Percentiles rank a stretch among this genome's conserved stretches.
These are phyloP conservation scores for Hansfordia pulvinata DNA, from an alignment of 2,329 filamentous ascomycete species.

Conservation along the genomic window DNA sequence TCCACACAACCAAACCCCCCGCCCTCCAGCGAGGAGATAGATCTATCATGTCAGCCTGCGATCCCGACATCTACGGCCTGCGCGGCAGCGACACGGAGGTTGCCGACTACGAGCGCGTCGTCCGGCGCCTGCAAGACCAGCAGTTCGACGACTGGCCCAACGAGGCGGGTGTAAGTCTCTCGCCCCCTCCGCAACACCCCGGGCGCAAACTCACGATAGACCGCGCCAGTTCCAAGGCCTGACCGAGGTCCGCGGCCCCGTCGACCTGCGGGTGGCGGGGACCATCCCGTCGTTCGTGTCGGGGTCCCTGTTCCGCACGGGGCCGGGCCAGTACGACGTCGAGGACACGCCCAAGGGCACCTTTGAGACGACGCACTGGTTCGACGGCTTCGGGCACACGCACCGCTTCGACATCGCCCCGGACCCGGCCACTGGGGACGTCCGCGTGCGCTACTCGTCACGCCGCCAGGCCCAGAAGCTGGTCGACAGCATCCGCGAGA, in stretches of 20 bases:
- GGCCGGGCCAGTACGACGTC: slow-evolving; percentile 52
- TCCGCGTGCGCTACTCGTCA: slow-evolving; percentile 55
- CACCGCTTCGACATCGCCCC: slow-evolving; percentile 60
- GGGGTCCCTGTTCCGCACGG: slow-evolving; percentile 61
- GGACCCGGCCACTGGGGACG: slow-evolving; percentile 9
- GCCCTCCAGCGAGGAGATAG: too few species aligned
- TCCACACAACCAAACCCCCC: too few species aligned
- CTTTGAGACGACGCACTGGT: slow-evolving; percentile 61
- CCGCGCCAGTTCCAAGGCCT: slow-evolving; percentile 48
- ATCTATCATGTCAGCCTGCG: too few species aligned
- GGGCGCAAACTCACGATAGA: slow-evolving; percentile 3
- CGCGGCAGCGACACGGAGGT: slow-evolving; percentile 6
- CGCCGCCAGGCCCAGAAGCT: slow-evolving; percentile 52
- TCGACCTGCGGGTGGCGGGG: slow-evolving; percentile 50
- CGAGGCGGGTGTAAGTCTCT: slow-evolving; percentile 27
- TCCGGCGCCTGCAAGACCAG: slow-evolving; percentile 5
- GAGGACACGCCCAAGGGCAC: slow-evolving; percentile 43
- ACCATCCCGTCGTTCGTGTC: slow-evolving; percentile 57
- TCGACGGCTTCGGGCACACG: slow-evolving; percentile 60
- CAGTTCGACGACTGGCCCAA: slow-evolving; percentile 33
- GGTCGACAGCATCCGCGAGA: slow-evolving; percentile 44
- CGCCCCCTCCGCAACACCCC: background rate
- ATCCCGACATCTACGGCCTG: too few species aligned
- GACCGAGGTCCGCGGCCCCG: slow-evolving; percentile 50
- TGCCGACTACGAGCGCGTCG: slow-evolving; percentile 8